Evolutionary conservation across 2,329 filamentous ascomycete species (phyloP).

Genomic region (Clonostachys sp.): DNA sequence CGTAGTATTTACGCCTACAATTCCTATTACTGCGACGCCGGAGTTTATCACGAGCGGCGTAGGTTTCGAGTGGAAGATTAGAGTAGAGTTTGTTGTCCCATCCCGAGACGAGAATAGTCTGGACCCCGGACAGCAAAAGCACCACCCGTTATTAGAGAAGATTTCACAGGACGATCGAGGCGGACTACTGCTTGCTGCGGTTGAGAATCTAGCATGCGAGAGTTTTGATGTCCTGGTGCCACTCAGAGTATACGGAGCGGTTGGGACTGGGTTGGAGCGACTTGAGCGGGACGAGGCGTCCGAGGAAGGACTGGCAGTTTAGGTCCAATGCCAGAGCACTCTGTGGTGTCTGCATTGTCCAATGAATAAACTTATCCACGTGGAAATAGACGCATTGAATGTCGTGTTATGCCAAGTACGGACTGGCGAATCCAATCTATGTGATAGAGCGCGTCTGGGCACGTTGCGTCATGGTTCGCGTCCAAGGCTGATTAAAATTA

Average conservation of each 20-base stretch:
- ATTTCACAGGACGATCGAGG: constrained; percentile 76
- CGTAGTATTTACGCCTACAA: constrained; percentile 75
- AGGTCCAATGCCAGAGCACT: no score
- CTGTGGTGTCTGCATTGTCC: no score
- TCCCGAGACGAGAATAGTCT: constrained; percentile 25
- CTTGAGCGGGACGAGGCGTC: constrained; percentile 50
- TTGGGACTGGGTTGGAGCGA: constrained; percentile 50
- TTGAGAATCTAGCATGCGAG: constrained; percentile 76
- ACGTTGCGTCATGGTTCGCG: no score
- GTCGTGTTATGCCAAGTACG: no score
- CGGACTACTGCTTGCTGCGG: constrained; percentile 66
- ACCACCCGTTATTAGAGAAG: constrained; percentile 65
- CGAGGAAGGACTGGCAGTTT: constrained; percentile 36
- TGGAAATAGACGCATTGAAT: no score
- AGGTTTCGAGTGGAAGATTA: constrained; percentile 80
- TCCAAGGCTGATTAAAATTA: no score
- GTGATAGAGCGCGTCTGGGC: no score
- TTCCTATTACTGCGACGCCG: constrained; percentile 79
- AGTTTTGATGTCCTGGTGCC: constrained; percentile 89
- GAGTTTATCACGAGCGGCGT: constrained; percentile 90
- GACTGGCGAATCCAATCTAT: no score
- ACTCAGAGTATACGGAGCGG: constrained; percentile 70
- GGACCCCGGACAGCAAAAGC: constrained; percentile 6
- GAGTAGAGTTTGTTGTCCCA: constrained; percentile 89
- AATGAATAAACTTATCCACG: no score